These are phyloP conservation scores for Eucalyptus curtisii DNA, from an alignment of 345 rosid species.

Conservation along the genomic window DNA sequence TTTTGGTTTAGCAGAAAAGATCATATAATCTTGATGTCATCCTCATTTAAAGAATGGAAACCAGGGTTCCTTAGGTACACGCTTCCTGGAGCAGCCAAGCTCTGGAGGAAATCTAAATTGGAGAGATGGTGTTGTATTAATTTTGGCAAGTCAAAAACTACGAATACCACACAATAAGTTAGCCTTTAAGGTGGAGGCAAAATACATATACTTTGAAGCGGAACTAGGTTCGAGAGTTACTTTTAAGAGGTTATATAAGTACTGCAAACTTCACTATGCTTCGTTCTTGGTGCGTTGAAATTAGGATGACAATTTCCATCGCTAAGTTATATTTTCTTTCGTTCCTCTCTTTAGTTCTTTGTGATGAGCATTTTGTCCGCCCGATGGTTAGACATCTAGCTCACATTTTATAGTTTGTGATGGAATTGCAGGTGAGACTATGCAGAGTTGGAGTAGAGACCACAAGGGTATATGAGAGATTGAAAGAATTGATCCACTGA, in stretches of 20 bases:
- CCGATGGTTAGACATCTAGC: neutral
- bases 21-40: neutral
- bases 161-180: neutral
- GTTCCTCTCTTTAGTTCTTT: neutral
- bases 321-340: neutral
- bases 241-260: neutral
- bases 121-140: neutral
- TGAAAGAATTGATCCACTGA: constrained; percentile 13
- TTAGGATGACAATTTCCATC: neutral
- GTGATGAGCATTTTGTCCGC: neutral
- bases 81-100: neutral
- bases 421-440: constrained; percentile 19
- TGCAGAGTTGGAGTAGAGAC: constrained; percentile 43
- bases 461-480: constrained; percentile 20
- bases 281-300: neutral
- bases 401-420: neutral
- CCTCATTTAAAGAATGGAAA: neutral
- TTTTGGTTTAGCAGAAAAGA: neutral
- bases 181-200: neutral
- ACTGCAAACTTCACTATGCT: neutral
- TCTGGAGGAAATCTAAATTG: neutral
- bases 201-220: neutral
- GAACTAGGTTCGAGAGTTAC: neutral
- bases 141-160: neutral
- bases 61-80: neutral